phyloP scores from a whole-genome alignment of 2,329 filamentous ascomycete species.

The Ophioceras dolichostomum region DNA sequence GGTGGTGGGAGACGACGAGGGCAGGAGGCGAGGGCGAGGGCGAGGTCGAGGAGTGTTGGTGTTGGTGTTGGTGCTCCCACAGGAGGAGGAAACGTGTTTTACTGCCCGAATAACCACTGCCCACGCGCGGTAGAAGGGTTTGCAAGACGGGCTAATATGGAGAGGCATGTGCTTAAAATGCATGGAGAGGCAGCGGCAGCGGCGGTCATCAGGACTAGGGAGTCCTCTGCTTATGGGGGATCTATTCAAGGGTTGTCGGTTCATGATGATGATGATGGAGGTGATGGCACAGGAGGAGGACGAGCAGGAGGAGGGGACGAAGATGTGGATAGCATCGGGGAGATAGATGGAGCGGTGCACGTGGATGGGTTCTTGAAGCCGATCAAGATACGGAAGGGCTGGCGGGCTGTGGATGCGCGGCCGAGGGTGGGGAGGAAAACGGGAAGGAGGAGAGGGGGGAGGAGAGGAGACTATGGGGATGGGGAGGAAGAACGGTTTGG shows the following conservation, averaged over 20 bases:
- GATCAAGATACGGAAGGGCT: constrained; percentile 34
- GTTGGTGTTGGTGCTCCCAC: no score
- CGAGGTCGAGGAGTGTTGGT: no score
- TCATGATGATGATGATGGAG: no score
- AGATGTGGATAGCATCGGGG: constrained; percentile 30
- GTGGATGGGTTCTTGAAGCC: constrained; percentile 54
- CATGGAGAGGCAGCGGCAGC: constrained; percentile 21
- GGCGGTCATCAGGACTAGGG: no score
- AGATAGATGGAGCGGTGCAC: constrained; percentile 51
- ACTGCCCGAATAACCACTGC: constrained; percentile 21
- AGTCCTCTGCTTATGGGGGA: no score
- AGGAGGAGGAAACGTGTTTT: no score
- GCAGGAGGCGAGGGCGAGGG: no score
- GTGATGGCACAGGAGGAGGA: background rate
- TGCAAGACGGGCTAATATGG: constrained; percentile 18
- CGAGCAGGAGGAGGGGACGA: constrained; percentile 1
- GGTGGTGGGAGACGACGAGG: no score
- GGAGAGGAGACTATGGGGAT: no score
- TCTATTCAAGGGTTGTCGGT: no score
- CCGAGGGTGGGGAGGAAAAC: background rate
- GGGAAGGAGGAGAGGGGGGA: background rate
- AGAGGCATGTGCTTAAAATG: constrained; percentile 29
- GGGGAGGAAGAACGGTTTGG: background rate
- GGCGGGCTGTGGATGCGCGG: constrained; percentile 23
- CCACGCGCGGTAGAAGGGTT: constrained; percentile 22